Evolutionary conservation across 2,329 filamentous ascomycete genomes (phyloP).

Genomic region (Beauveria scarabaeidicola): DNA sequence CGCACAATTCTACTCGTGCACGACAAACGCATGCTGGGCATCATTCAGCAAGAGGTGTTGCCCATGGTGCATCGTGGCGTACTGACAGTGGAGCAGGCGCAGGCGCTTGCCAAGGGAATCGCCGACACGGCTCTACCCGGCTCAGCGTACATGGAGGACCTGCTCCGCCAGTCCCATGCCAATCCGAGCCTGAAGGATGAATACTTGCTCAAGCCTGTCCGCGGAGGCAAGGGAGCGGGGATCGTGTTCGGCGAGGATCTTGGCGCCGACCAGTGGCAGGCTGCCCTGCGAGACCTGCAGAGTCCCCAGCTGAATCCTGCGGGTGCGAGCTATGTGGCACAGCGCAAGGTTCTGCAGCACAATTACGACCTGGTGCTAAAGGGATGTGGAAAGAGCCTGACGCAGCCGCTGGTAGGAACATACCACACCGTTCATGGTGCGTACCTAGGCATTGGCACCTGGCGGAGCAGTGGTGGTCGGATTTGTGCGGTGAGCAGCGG

Average conservation of each 20-base stretch:
- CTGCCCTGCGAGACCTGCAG: neutral
- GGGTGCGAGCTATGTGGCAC: neutral
- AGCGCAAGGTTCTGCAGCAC: neutral
- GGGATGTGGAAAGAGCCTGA: neutral
- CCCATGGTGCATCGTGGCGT: conserved; percentile 19
- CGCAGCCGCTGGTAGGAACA: neutral
- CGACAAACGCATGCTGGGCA: conserved; percentile 34
- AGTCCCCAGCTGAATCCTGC: neutral
- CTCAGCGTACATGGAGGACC: conserved; percentile 17
- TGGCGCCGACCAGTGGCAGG: neutral
- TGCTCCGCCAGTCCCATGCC: conserved; percentile 13
- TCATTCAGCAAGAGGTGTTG: conserved; percentile 27
- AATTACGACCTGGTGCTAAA: neutral
- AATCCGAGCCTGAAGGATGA: conserved; percentile 16
- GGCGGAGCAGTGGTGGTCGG: neutral
- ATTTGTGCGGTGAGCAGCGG: neutral
- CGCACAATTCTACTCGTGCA: conserved; percentile 32
- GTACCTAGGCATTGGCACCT: conserved; percentile 2
- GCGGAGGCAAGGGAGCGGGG: conserved; percentile 30
- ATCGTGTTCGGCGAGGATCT: conserved; percentile 32
- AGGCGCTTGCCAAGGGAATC: conserved; percentile 20
- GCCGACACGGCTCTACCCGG: conserved; percentile 28
- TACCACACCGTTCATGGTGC: neutral
- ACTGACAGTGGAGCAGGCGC: conserved; percentile 21
- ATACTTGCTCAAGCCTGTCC: conserved; percentile 30